Evolutionary conservation across 1,284 basidiomycete species (phyloP), one percentile per base, ranked within the genome.

Genomic region (Porodaedalea pini): DNA sequence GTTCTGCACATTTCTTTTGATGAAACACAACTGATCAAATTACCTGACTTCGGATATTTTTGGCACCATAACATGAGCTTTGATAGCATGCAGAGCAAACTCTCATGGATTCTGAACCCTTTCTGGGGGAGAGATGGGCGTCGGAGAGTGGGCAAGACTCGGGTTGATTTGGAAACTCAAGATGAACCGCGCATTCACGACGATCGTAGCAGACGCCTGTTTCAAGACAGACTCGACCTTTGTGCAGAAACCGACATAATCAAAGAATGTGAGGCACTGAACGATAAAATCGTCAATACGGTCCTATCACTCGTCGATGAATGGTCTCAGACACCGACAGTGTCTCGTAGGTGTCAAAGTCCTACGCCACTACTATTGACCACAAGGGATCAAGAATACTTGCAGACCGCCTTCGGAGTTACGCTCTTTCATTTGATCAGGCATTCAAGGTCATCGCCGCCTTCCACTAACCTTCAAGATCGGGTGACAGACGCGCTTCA

Each of bases 241-340:
- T 50, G 55, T n/a, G 40, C 55, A 43, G 55, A 57, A 19, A 57
- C 25, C 8, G 55, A 57, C 10, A 8, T 57, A 10, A 51, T 57
- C 39, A 43, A 43, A 32, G 48, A 51, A 10, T 57, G 47, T 21
- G 21, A 51, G 4, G 27, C 47, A 13, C 32, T 57, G 8, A 50
- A 51, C 39, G 39, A 43, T 29, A 50, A 32, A 34, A 32, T 51
- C 11, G 21, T 29, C 3, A 51, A 39, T 25, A 31, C 19, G 21
- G 55, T 50, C 25, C 32, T 51, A 7, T 27, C 36, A 21, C 17
- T 57, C 3, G 21, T 34, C 15, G 55, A 57, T n/a, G 48, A 51
- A 13, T 57, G 47, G 48, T n/a, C 17, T 5, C 13, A 21, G 17
- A 10, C 10, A 2, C 37, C 36, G 21, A 17, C 19, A 45, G 11